These are phyloP conservation scores for Daldinia childiae DNA, from an alignment of 495 filamentous ascomycete genomes.

Conservation along the genomic window DNA sequence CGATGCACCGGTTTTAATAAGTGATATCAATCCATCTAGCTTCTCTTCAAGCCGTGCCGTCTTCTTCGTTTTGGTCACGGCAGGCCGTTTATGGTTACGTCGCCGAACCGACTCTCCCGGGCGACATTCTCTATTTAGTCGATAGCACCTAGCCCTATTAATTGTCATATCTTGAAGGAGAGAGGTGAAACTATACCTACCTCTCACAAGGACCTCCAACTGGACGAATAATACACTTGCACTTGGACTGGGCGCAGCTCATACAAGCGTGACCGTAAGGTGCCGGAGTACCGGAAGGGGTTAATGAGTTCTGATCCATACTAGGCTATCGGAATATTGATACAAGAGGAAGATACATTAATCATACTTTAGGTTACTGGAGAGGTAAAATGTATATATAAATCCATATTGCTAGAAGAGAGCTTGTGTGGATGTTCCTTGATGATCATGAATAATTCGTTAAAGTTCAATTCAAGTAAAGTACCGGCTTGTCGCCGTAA, in stretches of 20 bases:
- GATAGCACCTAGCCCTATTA: slow-evolving; percentile 2
- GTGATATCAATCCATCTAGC: slow-evolving; percentile 10
- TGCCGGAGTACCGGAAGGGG: slow-evolving; percentile 2
- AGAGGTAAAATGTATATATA: no score
- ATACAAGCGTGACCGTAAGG: slow-evolving; percentile 4
- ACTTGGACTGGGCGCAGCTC: slow-evolving; percentile 9
- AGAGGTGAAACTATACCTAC: neutral
- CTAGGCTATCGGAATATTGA: neutral
- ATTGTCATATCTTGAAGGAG: neutral
- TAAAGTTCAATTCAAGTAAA: neutral
- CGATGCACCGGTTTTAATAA: neutral
- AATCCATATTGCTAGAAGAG: neutral
- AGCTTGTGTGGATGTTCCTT: neutral
- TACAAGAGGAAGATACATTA: neutral
- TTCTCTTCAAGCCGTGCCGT: slow-evolving; percentile 4
- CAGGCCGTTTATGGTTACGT: neutral
- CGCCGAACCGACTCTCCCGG: slow-evolving; percentile 9
- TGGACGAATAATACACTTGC: slow-evolving; percentile 15
- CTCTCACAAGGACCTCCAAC: slow-evolving; percentile 10
- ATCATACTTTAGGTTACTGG: neutral
- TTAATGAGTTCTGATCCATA: neutral
- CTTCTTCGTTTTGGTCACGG: neutral
- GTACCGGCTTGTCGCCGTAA: no score
- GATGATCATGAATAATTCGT: neutral
- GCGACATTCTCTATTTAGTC: slow-evolving; percentile 13